These are phyloP conservation scores for Penicillium goetzii DNA, from an alignment of 495 filamentous ascomycete genomes.

Conservation along the genomic window DNA sequence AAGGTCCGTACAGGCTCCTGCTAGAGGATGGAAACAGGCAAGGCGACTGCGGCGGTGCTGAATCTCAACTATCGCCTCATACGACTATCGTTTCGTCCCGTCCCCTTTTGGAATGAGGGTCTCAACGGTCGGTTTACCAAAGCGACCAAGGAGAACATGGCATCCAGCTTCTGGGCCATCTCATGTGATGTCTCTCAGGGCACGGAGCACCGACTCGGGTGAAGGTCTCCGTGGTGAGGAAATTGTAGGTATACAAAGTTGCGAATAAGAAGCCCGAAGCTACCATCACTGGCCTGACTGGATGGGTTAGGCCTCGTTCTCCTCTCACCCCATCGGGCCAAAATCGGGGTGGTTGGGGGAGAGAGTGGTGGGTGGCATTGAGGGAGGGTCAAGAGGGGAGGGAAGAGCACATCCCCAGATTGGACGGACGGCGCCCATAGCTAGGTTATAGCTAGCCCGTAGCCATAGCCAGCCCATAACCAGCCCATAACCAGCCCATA, in stretches of 20 bases:
- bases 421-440: conserved; percentile 4
- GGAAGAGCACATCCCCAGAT: conserved; percentile 20
- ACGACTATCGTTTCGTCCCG: conserved; percentile 29
- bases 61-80: conserved; percentile 12
- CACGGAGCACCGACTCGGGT: conserved; percentile 23
- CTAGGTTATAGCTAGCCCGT: background rate
- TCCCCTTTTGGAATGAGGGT: conserved; percentile 11
- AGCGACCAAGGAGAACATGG: conserved; percentile 28
- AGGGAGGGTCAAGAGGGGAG: background rate
- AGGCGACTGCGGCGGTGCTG: conserved; percentile 30
- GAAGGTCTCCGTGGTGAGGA: conserved; percentile 4
- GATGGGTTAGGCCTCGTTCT: background rate
- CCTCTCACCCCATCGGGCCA: conserved; percentile 9
- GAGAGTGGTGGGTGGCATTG: background rate
- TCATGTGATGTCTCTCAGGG: conserved; percentile 28
- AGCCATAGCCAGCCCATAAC: background rate
- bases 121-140: conserved; percentile 29
- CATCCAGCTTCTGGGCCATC: conserved; percentile 18
- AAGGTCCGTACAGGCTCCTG: background rate
- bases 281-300: conserved; percentile 24
- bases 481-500: background rate
- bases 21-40: conserved; percentile 1
- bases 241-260: conserved; percentile 10
- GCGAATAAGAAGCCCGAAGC: conserved; percentile 24
- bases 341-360: background rate